Conservation (phyloP, 2,329 filamentous ascomycete species). For the Aureobasidium vineae region DNA sequence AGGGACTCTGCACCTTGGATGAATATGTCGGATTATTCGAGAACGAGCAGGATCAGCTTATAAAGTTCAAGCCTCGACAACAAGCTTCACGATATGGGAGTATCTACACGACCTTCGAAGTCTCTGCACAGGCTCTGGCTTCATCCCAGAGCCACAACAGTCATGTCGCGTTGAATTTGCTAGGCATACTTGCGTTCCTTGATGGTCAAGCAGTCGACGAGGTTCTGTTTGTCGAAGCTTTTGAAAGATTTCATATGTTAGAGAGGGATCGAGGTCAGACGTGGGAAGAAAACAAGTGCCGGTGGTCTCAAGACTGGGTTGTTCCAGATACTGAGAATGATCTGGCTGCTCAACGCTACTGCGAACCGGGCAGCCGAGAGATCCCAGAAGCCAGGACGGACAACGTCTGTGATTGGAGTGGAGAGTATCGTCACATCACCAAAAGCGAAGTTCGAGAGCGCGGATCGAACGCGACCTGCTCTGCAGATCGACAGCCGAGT, state of each 20-base stretch:
- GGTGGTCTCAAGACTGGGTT: neutral
- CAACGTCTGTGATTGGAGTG: too few species aligned
- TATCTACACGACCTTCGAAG: slow-evolving; percentile 43
- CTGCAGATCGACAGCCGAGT: too few species aligned
- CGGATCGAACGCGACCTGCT: too few species aligned
- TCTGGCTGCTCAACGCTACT: neutral
- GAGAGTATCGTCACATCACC: too few species aligned
- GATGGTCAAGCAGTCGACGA: neutral
- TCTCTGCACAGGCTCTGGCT: slow-evolving; percentile 35
- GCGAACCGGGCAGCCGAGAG: too few species aligned
- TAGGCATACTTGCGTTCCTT: neutral
- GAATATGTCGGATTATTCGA: slow-evolving; percentile 34
- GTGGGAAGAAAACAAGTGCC: neutral
- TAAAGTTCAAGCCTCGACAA: slow-evolving; percentile 35
- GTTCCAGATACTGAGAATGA: too few species aligned
- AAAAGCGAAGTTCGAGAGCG: too few species aligned
- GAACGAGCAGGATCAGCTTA: slow-evolving; percentile 34
- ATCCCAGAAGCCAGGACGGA: too few species aligned
- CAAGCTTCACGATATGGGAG: slow-evolving; percentile 38
- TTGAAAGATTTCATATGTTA: neutral
- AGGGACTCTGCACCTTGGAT: slow-evolving; percentile 33
- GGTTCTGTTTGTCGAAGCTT: neutral
- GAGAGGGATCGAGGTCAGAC: neutral
- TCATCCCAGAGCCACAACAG: slow-evolving; percentile 23
- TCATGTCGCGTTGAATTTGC: neutral